These are phyloP conservation scores for Fusarium euwallaceae DNA, from an alignment of 2,329 filamentous ascomycete genomes.

Conservation along the genomic window DNA sequence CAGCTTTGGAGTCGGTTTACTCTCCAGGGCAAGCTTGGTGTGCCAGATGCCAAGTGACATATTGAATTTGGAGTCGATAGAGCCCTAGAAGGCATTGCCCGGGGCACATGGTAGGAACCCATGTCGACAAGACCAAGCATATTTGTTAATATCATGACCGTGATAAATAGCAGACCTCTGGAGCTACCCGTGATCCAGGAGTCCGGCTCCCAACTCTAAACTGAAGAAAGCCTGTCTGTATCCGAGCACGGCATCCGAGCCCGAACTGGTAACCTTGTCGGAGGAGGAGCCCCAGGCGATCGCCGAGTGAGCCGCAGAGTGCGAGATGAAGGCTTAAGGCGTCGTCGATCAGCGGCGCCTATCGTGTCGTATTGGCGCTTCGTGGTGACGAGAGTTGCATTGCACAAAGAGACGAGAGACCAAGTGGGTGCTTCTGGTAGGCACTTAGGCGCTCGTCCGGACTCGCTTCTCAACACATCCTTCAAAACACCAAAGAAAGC, in stretches of 20 bases:
- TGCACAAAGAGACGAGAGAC: neutral
- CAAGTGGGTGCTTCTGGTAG: neutral
- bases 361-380: slow-evolving; percentile 8
- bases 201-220: neutral
- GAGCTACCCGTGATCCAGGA: neutral
- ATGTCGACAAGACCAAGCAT: neutral
- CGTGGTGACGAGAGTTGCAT: neutral
- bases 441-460: slow-evolving; percentile 15
- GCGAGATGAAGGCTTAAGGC: slow-evolving; percentile 9
- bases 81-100: neutral
- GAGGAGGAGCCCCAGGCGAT: slow-evolving; percentile 1
- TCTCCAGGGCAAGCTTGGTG: slow-evolving; percentile 1
- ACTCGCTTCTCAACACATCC: neutral
- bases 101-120: neutral
- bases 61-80: neutral
- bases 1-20: slow-evolving; percentile 3
- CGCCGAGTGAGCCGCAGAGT: slow-evolving; percentile 8
- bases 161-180: neutral
- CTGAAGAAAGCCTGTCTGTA: neutral
- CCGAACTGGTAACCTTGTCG: slow-evolving; percentile 5
- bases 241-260: neutral
- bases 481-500: slow-evolving; percentile 6
- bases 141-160: neutral
- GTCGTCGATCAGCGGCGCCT: slow-evolving; percentile 8
- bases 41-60: neutral